These are phyloP conservation scores for Mrakia gelida DNA, from an alignment of 768 basidiomycete genomes.

Conservation along the genomic window DNA sequence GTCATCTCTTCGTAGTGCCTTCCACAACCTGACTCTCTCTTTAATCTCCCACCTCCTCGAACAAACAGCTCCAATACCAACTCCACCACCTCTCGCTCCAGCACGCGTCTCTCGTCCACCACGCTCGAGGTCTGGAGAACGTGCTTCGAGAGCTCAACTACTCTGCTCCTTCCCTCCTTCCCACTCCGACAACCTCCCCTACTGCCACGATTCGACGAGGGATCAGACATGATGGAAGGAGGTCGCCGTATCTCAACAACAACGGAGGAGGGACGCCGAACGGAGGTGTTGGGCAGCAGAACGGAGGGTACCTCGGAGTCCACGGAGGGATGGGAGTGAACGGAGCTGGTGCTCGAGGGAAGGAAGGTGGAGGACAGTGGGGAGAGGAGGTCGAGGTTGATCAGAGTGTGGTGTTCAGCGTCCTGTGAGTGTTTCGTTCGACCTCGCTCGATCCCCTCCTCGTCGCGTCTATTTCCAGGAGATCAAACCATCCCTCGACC, in stretches of 20 bases:
- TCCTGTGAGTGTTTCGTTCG: neutral
- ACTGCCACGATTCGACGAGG: neutral
- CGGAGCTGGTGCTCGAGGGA: conserved; percentile 3
- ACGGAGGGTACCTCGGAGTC: neutral
- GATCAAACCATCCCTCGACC: neutral
- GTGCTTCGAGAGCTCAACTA: neutral
- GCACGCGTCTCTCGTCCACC: conserved; percentile 18
- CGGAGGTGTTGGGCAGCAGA: neutral
- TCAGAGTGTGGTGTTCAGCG: conserved; percentile 1
- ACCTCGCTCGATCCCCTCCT: neutral
- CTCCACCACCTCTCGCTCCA: conserved; percentile 12
- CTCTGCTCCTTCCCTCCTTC: neutral
- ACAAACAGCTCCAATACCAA: conserved; percentile 16
- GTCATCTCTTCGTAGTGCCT: too few relatives aligned
- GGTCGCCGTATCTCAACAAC: neutral
- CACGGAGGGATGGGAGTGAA: conserved; percentile 11
- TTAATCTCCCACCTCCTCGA: too few relatives aligned
- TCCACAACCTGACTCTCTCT: too few relatives aligned
- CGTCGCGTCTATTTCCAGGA: neutral
- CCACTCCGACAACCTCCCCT: neutral
- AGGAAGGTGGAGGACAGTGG: conserved; percentile 14
- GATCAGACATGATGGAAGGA: neutral
- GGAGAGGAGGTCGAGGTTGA: conserved; percentile 13
- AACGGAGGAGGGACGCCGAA: neutral
- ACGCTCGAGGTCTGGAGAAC: conserved; percentile 5